Evolutionary conservation across 108 stramenopile species (phyloP), one percentile per base, ranked within the genome.

Genomic region (Discostella stelligeroides): DNA sequence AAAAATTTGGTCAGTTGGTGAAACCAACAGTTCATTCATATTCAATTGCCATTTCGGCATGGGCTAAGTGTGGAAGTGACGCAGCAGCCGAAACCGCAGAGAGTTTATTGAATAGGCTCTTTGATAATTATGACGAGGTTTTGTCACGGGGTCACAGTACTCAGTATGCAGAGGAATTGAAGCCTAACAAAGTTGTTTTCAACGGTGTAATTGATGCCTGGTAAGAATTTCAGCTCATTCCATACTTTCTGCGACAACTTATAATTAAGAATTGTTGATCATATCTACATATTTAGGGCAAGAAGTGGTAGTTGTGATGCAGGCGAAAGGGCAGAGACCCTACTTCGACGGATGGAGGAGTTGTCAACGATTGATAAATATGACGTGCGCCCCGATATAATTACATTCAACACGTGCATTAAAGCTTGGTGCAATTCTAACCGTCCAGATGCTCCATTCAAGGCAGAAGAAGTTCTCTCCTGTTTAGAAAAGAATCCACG

Each of bases 351-450:
- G 59, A 86, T 92, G 81, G 76, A 92, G 70, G 49, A 43, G 39
- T 53, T 80, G 48, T 55, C 71, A 8, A 81, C 9, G 60, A 54
- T 37, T 30, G 39, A 57, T 47, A 66, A 79, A 25, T 53, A 68
- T 14, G 84, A 87, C 56, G 66, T 77, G 2, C 62, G 57, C 43
- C 91, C 91, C 1, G 88, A 89, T 63, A 74, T 72, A 15, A 81
- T 88, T 17, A 78, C 86, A 12, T 92, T 87, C 76, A 92, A 89
- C 63, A 82, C 84, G 12, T 76, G 75, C 34, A 76, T 72, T 4
- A 72, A 72, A 57, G 87, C 87, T 17, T 86, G 88, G 88, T 75
- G 81, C 45, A 84, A 77, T 30, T 70, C 79, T 48, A 83, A 81
- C 8, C 62, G 73, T 47, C 60, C 66, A 14, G 67, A 84, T 75